Percentiles rank a stretch among this genome's conserved stretches.
Evolutionary conservation across 2,329 filamentous ascomycete species (phyloP).

Genomic region (Periconia macrospinosa): DNA sequence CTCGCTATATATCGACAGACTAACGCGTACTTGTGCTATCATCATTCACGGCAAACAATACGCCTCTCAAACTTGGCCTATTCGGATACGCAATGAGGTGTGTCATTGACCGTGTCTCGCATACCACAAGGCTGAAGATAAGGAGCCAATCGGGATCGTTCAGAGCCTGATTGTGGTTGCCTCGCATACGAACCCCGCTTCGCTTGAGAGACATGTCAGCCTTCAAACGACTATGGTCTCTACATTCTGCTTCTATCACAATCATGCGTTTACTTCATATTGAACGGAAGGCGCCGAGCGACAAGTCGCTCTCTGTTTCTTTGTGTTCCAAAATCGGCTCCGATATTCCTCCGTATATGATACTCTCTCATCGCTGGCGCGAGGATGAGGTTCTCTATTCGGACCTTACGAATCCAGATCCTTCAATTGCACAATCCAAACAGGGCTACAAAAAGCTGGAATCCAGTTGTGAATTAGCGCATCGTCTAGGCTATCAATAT

Average conservation of each 20-base stretch:
- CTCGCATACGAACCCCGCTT: too few relatives aligned
- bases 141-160: too few relatives aligned
- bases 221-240: too few relatives aligned
- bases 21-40: too few relatives aligned
- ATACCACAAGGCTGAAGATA: too few relatives aligned
- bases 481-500: neutral
- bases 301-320: neutral
- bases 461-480: neutral
- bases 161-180: too few relatives aligned
- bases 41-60: too few relatives aligned
- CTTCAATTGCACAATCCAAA: neutral
- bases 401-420: neutral
- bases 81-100: too few relatives aligned
- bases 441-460: neutral
- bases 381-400: neutral
- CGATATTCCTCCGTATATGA: neutral
- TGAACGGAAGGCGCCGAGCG: neutral
- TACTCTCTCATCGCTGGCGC: slow-evolving; percentile 3
- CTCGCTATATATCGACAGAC: too few relatives aligned
- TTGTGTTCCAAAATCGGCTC: neutral
- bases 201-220: too few relatives aligned
- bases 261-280: neutral
- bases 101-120: too few relatives aligned
- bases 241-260: neutral
- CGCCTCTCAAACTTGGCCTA: too few relatives aligned